Evolutionary conservation across 495 filamentous ascomycete species (phyloP), one percentile per base, ranked within the genome.

Genomic region (Penicillium antarcticum): DNA sequence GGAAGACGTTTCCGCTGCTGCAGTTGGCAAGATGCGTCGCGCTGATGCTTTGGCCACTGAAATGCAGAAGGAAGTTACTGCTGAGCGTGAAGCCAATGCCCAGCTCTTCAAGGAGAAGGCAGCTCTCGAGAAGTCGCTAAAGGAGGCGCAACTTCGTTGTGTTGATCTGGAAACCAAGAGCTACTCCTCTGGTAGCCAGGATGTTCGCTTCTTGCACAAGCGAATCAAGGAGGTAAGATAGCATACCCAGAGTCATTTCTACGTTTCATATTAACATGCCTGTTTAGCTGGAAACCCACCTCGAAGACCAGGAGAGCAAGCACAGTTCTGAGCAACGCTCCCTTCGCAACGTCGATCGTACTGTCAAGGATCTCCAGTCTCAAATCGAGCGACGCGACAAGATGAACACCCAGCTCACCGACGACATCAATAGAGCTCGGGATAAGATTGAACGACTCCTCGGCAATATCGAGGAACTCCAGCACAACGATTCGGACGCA

Each of bases 101-200:
- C 83, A 86, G 51, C 78, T 98, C 39, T 87, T 94, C 74, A 96
- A 92, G 69, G 90, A 97, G 48, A 98, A 96, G 70, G 88, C 89
- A 1, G 80, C 80, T 0, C 70, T 98, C 36, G 95, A 97, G 72
- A 97, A 97, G 73, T 78, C 81, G 21, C 77, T 94, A 48, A 97
- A 91, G 74, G 94, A 98, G 67, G 74, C 92, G 37, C 94, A 98
- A 68, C 77, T 97, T 21, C 82, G 84, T 53, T 83, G 95, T 39
- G 87, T 98, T 35, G 94, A 97, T 55, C 72, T 98, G 38, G 94
- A 98, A 69, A 98, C 94, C 19, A 97, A 97, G 78, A 89, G 91
- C 44, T 97, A 96, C 68, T 91, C 91, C 21, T 92, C 81, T 49
- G 90, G 88, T 38, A 95, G 91, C 61, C 89, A 97, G 52, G 94